Evolutionary conservation across 1,284 basidiomycete species (phyloP), one percentile per base, ranked within the genome.

Genomic region (Melampsora americana): DNA sequence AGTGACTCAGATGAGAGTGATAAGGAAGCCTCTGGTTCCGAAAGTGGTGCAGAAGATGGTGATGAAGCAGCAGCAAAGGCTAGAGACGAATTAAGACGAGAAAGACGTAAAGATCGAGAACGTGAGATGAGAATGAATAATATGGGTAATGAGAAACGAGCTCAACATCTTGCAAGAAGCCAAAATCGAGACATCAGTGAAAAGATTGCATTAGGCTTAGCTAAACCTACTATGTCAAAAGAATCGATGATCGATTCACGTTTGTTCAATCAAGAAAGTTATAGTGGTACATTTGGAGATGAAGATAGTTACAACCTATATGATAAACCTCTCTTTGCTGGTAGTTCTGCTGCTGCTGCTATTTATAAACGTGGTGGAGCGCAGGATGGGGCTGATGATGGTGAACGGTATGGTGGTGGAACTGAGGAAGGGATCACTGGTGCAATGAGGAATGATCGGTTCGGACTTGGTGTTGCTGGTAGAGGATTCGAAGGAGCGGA

Each of bases 181-280:
- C 94, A 94, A 85, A 97, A 99, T 83, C 91, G 96, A 80, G 96
- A 99, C 82, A 97, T 99, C 66, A 98, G 95, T 0, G 96, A 99
- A 84, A 99, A 99, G 86, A 91, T 99, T 73, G 96, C 96, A 1
- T 88, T 99, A 26, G 96, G 96, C 46, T 87, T 99, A 59, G 96
- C 96, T 61, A 99, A 99, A 84, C 96, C 96, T 9, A 93, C 95
- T 0, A 82, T 92, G 76, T 92, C 92, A 50, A 98, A 98, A 83
- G 94, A 97, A 84, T 91, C 91, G 5, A 93, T 99, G 90, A 86
- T 98, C 81, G 96, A 99, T 83, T 94, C 93, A 44, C 90, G 96
- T 66, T 85, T 99, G 73, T 99, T 99, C 88, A 98, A 99, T 84
- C 92, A 94, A 82, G 96, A 99, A 83, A 89, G 90, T 9, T 86